Evolutionary conservation across 352 stramenopile species (phyloP).

Genomic region (Phytophthora foliorum): DNA sequence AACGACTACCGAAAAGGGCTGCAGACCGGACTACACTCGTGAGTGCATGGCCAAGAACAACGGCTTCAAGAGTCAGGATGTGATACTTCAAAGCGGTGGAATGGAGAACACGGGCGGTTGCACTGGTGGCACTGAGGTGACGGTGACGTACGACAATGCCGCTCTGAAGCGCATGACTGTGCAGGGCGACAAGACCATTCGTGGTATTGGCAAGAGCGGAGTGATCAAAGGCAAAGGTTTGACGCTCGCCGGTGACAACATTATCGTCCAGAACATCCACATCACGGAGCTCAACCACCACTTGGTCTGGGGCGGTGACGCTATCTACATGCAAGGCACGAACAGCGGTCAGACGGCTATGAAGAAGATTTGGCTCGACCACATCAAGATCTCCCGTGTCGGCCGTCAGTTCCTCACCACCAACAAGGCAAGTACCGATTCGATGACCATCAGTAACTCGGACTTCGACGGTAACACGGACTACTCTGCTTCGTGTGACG

Average conservation of each 20-base stretch:
- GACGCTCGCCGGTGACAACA: slow-evolving; percentile 35
- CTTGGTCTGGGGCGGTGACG: slow-evolving; percentile 49
- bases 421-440: slow-evolving; percentile 38
- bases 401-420: slow-evolving; percentile 53
- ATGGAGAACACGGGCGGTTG: slow-evolving; percentile 57
- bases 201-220: slow-evolving; percentile 40
- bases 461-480: slow-evolving; percentile 55
- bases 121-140: slow-evolving; percentile 37
- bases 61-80: slow-evolving; percentile 44
- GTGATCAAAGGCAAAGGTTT: slow-evolving; percentile 48
- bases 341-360: slow-evolving; percentile 15
- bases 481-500: slow-evolving; percentile 56
- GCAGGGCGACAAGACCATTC: slow-evolving; percentile 47
- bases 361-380: slow-evolving; percentile 50
- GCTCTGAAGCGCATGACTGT: slow-evolving; percentile 35
- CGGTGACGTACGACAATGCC: slow-evolving; percentile 22
- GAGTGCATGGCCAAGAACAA: slow-evolving; percentile 50
- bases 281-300: slow-evolving; percentile 53
- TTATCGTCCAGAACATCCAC: slow-evolving; percentile 54
- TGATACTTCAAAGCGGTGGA: slow-evolving; percentile 44
- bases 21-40: slow-evolving; percentile 37
- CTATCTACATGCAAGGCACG: slow-evolving; percentile 44
- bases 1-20: slow-evolving; percentile 43
- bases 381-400: slow-evolving; percentile 44
- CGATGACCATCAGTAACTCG: slow-evolving; percentile 62